Evolutionary conservation across 208 protist species (phyloP).

Genomic region (Leishmania mexicana): DNA sequence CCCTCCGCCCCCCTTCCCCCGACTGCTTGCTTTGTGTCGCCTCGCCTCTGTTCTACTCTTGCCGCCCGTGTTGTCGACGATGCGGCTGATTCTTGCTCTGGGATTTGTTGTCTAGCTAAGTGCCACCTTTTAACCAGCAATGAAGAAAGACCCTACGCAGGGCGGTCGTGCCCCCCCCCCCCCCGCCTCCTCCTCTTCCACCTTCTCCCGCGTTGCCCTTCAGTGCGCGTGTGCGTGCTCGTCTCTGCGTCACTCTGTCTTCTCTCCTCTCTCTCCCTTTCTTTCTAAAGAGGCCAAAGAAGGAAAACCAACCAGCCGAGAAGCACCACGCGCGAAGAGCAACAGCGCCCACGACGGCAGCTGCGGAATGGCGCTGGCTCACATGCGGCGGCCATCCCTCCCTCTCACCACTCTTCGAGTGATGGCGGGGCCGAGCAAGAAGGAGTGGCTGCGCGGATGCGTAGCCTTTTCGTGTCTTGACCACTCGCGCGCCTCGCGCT

Average conservation of each 20-base stretch:
- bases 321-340: not conserved
- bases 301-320: not conserved
- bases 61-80: not conserved
- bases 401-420: not conserved
- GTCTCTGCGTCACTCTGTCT: not conserved
- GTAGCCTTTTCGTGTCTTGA: not conserved
- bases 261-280: not conserved
- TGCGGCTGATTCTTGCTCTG: not conserved
- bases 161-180: not conserved
- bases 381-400: not conserved
- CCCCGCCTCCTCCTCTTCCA: not conserved
- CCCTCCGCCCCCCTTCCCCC: not conserved
- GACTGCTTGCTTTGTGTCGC: not conserved
- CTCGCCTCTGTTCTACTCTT: not conserved
- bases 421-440: not conserved
- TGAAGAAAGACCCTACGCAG: not conserved
- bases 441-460: not conserved
- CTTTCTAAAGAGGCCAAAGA: not conserved
- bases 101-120: not conserved
- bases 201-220: not conserved
- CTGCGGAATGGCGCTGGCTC: not conserved
- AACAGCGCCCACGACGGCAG: not conserved
- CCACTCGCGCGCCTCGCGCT: not conserved
- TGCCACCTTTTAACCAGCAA: conserved; percentile 4
- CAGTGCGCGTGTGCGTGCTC: not conserved